phyloP scores from a whole-genome alignment of 2,329 filamentous ascomycete genomes.

The Cladosporium oxysporum region DNA sequence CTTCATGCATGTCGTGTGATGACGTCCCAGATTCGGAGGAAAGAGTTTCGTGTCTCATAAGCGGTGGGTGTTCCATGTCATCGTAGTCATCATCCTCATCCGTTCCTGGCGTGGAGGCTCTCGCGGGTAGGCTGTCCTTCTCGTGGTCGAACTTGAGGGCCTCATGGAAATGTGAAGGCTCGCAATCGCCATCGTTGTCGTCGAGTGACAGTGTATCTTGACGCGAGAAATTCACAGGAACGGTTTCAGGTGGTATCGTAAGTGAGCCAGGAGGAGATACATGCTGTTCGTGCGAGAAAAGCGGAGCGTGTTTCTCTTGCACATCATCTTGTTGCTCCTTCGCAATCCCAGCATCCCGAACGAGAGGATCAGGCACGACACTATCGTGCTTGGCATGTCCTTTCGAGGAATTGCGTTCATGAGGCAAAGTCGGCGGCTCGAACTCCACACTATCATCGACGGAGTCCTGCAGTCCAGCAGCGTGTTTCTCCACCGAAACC shows the following conservation, averaged over 20 bases:
- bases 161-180: not conserved
- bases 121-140: not conserved
- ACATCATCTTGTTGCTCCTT: constrained; percentile 11
- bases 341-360: not conserved
- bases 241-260: not conserved
- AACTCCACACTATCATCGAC: not conserved
- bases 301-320: constrained; percentile 28
- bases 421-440: constrained; percentile 5
- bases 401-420: not conserved
- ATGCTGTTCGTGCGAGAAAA: constrained; percentile 38
- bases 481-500: constrained; percentile 19
- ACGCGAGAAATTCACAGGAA: constrained; percentile 21
- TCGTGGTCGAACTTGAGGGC: constrained; percentile 18
- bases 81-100: constrained; percentile 28
- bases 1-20: not conserved
- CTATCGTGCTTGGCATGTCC: constrained; percentile 5
- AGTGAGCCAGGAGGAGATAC: not conserved
- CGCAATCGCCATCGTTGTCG: constrained; percentile 7
- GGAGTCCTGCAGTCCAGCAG: constrained; percentile 6
- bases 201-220: constrained; percentile 27
- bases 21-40: not conserved
- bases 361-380: not conserved
- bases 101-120: not conserved
- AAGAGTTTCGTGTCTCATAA: constrained; percentile 37
- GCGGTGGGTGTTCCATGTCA: constrained; percentile 33